A percentile compares a stretch with the other conserved stretches of the same genome.
Evolutionary conservation across 2,329 filamentous ascomycete genomes (phyloP).

Genomic region (Karstenula rhodostoma): DNA sequence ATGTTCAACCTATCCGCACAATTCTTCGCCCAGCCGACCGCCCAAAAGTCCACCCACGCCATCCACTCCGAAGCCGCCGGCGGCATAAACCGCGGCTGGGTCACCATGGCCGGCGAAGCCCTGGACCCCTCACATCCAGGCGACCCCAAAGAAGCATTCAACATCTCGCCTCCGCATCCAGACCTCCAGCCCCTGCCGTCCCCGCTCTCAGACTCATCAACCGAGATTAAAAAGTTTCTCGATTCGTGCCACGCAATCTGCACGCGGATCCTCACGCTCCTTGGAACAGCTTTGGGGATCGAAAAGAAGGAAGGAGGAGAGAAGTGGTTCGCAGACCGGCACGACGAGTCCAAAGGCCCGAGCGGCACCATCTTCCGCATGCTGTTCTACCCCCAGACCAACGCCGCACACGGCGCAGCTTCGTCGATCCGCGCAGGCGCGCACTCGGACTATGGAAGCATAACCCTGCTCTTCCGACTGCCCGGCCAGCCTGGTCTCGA

Average conservation of each 20-base stretch:
- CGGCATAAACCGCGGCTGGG: constrained; percentile 84
- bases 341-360: constrained; percentile 60
- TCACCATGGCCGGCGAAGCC: constrained; percentile 85
- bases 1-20: constrained; percentile 77
- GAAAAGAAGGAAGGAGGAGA: constrained; percentile 30
- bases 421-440: constrained; percentile 84
- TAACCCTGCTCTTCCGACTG: constrained; percentile 82
- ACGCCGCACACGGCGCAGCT: background rate
- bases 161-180: constrained; percentile 78
- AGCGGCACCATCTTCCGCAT: constrained; percentile 61
- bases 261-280: constrained; percentile 74
- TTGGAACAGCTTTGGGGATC: constrained; percentile 77
- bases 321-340: constrained; percentile 69
- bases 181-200: constrained; percentile 77
- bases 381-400: constrained; percentile 61
- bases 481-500: constrained; percentile 87
- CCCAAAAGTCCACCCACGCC: constrained; percentile 76
- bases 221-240: constrained; percentile 72
- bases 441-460: constrained; percentile 82
- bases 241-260: constrained; percentile 76
- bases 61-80: constrained; percentile 69
- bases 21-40: constrained; percentile 74
- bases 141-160: constrained; percentile 91
- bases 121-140: constrained; percentile 77
- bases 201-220: constrained; percentile 66